Evolutionary conservation across 2,329 filamentous ascomycete genomes (phyloP).

Genomic region (Colletotrichum falcatum): DNA sequence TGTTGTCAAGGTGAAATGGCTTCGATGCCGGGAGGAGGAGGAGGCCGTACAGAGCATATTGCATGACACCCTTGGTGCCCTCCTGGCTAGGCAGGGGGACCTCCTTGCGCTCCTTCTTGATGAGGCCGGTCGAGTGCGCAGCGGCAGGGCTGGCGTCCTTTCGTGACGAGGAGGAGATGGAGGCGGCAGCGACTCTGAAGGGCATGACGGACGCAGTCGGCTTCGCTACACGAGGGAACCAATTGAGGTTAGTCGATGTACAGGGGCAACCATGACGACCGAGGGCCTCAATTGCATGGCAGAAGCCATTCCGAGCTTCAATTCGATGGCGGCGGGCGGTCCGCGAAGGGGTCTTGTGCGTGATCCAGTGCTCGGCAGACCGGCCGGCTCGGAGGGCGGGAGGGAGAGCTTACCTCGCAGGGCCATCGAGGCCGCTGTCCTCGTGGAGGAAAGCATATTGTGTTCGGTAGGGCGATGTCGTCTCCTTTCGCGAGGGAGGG

Average conservation of each 20-base stretch:
- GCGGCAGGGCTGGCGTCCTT: slow-evolving; percentile 70
- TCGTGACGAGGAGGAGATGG: slow-evolving; percentile 74
- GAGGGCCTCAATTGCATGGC: neutral
- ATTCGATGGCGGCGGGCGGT: slow-evolving; percentile 14
- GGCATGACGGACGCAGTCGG: slow-evolving; percentile 72
- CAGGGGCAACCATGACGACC: neutral
- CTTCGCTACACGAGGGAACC: slow-evolving; percentile 64
- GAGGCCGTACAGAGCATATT: slow-evolving; percentile 84
- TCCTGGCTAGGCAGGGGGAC: slow-evolving; percentile 84
- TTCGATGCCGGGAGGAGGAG: neutral
- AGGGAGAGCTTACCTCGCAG: slow-evolving; percentile 60
- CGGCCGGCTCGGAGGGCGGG: slow-evolving; percentile 7
- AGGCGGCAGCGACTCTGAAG: slow-evolving; percentile 71
- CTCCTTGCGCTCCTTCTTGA: slow-evolving; percentile 72
- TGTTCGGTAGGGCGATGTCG: slow-evolving; percentile 1
- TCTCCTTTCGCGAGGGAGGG: slow-evolving; percentile 7
- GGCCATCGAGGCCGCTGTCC: slow-evolving; percentile 64
- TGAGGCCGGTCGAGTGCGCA: slow-evolving; percentile 63
- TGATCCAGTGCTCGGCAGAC: slow-evolving; percentile 19
- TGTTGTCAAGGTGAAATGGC: neutral
- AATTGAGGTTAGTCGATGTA: slow-evolving; percentile 44
- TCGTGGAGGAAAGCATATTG: slow-evolving; percentile 61
- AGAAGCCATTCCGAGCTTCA: neutral
- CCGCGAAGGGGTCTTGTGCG: slow-evolving; percentile 10
- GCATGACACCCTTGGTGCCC: slow-evolving; percentile 80